Base-by-base conservation (phyloP, 1,139 yeast species). In the Candida dubliniensis region DNA sequence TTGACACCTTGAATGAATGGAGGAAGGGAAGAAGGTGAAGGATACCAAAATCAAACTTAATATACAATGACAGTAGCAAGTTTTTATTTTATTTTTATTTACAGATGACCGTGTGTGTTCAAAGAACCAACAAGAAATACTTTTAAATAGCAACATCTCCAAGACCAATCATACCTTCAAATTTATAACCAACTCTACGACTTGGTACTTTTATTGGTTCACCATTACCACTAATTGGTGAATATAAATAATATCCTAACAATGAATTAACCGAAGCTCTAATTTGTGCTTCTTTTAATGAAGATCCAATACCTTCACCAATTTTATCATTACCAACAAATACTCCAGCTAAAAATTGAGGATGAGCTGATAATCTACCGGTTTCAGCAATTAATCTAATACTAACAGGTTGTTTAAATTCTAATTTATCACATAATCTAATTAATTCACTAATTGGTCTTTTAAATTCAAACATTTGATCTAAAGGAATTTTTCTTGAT, bases 271-370 rank as follows among this genome's bases (percentile, higher is more conserved):
- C 95, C 41, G 90, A 88, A 27, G 97, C 95, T 64, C 96, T 81
- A 31, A 90, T 87, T 65, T 90, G 87, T 36, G 98, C 97, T 68
- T 93, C 99, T 53, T 78, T 80, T 55, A 93, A 72, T 37, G 96
- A 87, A n/a, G 95, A 75, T 40, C 98, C 99, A 57, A 87, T 90
- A 37, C 97, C 97, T 67, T 93, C 98, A 42, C 98, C 97, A 46
- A 93, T 74, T 66, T 89, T 85, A 49, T 82, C 82, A 18, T 76
- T 74, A 31, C 97, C 98, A 46, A 85, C 76, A 64, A 90, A 93
- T 1, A 89, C 95, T 43, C 97, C 98, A 31, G 93, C 96, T 13
- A 91, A 87, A 58, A 80, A 93, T 36, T 90, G 84, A 24, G 99
- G 96, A 45, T 88, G 82, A 47, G 81, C 79, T 3, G 96, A 82